Conservation (phyloP, 73 alveolate species). For the Paramecium sonneborni region DNA sequence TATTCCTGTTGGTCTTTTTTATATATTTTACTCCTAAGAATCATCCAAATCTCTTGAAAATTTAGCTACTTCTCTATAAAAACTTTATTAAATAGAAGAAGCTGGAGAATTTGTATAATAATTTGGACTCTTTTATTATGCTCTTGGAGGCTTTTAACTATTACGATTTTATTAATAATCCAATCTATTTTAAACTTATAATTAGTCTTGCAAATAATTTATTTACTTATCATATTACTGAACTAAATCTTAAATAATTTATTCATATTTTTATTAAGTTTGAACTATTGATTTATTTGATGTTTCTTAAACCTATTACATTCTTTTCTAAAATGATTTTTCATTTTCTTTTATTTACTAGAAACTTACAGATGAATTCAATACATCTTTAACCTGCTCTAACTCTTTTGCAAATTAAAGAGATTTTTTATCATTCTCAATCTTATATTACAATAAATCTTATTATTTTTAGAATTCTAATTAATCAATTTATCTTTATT, state of each 20-base stretch:
- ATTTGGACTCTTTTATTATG: not conserved
- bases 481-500: not conserved
- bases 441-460: not conserved
- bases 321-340: not conserved
- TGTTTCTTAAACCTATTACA: not conserved
- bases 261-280: slow-evolving; percentile 55
- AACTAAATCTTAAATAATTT: slow-evolving; percentile 25
- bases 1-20: slow-evolving; percentile 18
- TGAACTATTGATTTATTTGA: not conserved
- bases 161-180: not conserved
- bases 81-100: slow-evolving; percentile 46
- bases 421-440: slow-evolving; percentile 25
- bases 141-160: slow-evolving; percentile 57
- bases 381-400: not conserved
- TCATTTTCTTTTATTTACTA: not conserved
- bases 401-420: not conserved
- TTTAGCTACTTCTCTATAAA: slow-evolving; percentile 45
- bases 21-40: not conserved
- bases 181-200: not conserved
- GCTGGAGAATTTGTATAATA: slow-evolving; percentile 42
- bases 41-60: slow-evolving; percentile 23
- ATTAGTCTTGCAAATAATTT: not conserved
- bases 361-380: not conserved
- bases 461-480: slow-evolving; percentile 28
- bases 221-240: slow-evolving; percentile 32